phyloP scores from a whole-genome alignment of 257 asterid species.

The Solanum etuberosum region DNA sequence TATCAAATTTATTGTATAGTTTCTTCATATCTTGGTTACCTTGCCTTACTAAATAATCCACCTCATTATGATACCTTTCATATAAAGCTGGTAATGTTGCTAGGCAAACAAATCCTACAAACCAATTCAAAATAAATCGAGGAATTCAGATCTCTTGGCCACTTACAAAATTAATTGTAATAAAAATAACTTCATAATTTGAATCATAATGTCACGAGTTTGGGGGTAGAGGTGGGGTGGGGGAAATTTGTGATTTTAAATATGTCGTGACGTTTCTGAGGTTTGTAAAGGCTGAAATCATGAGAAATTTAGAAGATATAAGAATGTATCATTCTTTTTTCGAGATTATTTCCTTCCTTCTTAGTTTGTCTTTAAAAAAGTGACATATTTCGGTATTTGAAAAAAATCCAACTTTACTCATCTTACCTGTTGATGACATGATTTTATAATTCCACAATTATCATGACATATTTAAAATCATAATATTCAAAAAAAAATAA shows the following conservation, averaged over 20 bases:
- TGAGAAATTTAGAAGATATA: no score
- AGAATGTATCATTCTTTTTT: no score
- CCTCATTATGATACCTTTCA: slow-evolving; percentile 54
- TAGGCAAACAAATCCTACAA: slow-evolving; percentile 44
- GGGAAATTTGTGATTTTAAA: background rate
- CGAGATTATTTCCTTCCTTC: no score
- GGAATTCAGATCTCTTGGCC: background rate
- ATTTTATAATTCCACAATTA: no score
- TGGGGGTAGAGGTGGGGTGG: background rate
- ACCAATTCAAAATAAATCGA: background rate
- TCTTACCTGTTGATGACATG: no score
- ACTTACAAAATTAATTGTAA: no score
- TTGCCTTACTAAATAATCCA: slow-evolving; percentile 50
- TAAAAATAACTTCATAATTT: background rate
- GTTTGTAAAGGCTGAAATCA: background rate
- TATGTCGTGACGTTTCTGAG: background rate
- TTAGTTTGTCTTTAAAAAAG: no score
- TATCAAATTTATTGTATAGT: slow-evolving; percentile 45
- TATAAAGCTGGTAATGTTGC: slow-evolving; percentile 63
- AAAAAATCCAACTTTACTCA: no score
- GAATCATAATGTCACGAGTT: background rate
- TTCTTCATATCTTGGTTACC: slow-evolving; percentile 54
- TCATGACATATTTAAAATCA: no score
- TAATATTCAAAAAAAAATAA: no score
- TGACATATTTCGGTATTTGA: no score